These are phyloP conservation scores for Paulinella micropora DNA, from an alignment of 78 protist genomes.

Conservation along the genomic window DNA sequence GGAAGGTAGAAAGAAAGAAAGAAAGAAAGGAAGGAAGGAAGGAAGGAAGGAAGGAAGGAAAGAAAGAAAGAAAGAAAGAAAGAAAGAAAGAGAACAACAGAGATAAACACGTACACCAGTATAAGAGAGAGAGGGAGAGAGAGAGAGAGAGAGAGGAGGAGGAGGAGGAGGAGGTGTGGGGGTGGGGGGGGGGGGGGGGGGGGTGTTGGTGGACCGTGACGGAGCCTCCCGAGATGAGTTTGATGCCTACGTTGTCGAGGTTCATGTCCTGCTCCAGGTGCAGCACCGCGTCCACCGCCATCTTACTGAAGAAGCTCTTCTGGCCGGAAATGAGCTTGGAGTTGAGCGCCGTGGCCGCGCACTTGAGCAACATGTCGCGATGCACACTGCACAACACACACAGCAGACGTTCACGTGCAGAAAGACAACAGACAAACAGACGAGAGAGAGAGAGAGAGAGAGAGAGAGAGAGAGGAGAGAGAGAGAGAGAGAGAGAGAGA, in stretches of 20 bases:
- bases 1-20: too few species aligned
- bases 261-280: constrained; percentile 51
- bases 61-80: not conserved
- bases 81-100: too few species aligned
- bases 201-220: too few species aligned
- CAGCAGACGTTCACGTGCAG: not conserved
- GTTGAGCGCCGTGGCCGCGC: constrained; percentile 90
- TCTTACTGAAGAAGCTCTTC: constrained; percentile 73
- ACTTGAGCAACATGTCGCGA: constrained; percentile 61
- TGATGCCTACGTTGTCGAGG: constrained; percentile 82
- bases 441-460: too few species aligned
- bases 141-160: too few species aligned
- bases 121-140: too few species aligned
- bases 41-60: not conserved
- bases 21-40: not conserved
- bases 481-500: too few species aligned
- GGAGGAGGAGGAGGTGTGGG: too few species aligned
- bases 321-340: constrained; percentile 82
- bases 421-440: too few species aligned
- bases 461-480: too few species aligned
- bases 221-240: constrained; percentile 89
- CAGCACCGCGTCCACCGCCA: constrained; percentile 74
- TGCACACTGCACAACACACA: not conserved
- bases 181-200: too few species aligned
- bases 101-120: not conserved